phyloP scores from a whole-genome alignment of 208 protist genomes.

The Leishmania turanica region DNA sequence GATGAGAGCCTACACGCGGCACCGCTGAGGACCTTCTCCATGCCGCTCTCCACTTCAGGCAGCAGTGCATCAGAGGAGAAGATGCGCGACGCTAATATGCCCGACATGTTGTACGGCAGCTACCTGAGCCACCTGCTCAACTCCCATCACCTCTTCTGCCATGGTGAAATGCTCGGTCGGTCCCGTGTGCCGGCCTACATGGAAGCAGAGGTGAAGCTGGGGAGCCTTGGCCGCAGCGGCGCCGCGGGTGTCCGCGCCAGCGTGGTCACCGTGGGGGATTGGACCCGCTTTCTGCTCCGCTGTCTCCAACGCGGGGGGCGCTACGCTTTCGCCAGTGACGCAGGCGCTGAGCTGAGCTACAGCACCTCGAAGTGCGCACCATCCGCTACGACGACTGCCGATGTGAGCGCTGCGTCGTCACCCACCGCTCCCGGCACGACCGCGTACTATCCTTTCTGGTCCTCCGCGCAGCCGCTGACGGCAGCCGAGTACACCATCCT shows the following conservation, averaged over 20 bases:
- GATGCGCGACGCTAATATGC: not conserved
- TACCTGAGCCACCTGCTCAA: conserved; percentile 20
- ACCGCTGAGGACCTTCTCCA: not conserved
- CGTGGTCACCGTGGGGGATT: not conserved
- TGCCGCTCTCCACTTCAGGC: not conserved
- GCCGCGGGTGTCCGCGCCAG: not conserved
- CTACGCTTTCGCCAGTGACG: conserved; percentile 15
- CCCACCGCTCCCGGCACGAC: not conserved
- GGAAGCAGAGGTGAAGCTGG: not conserved
- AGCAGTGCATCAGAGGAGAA: not conserved
- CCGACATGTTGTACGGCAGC: not conserved
- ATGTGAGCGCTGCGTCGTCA: not conserved
- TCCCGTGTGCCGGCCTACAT: conserved; percentile 26
- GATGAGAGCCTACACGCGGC: not conserved
- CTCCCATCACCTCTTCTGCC: conserved; percentile 25
- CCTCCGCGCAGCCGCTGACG: conserved; percentile 47
- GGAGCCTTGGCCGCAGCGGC: not conserved
- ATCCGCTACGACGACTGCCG: not conserved
- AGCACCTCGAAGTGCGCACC: not conserved
- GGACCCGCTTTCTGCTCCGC: not conserved
- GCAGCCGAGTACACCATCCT: conserved; percentile 85
- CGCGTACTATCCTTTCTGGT: conserved; percentile 34
- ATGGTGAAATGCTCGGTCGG: conserved; percentile 20
- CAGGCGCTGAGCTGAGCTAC: conserved; percentile 2
- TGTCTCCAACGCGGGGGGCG: conserved; percentile 1